A percentile compares a stretch with the other conserved stretches of the same genome.
Evolutionary conservation across 2,329 filamentous ascomycete species (phyloP).

Genomic region (Sarocladium strictum): DNA sequence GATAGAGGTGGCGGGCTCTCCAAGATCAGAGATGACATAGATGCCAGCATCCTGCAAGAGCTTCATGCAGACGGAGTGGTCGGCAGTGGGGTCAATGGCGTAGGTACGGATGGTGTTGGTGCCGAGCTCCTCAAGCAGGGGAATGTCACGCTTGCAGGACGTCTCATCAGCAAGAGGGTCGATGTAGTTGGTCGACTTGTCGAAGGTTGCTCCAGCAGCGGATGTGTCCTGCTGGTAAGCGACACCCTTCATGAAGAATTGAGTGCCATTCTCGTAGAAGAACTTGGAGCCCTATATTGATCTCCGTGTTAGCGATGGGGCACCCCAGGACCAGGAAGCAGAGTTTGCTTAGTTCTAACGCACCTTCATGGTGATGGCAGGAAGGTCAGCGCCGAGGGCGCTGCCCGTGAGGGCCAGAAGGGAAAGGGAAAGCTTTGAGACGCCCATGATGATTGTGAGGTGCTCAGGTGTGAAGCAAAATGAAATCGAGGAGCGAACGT

Average conservation of each 20-base stretch:
- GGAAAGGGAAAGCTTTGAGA: conserved; percentile 24
- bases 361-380: conserved; percentile 67
- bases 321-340: not conserved
- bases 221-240: conserved; percentile 85
- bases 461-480: not conserved
- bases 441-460: conserved; percentile 23
- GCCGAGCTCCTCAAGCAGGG: conserved; percentile 67
- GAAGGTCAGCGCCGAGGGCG: conserved; percentile 36
- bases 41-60: conserved; percentile 79
- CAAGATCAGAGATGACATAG: conserved; percentile 90
- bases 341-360: conserved; percentile 9
- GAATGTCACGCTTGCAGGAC: conserved; percentile 78
- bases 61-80: conserved; percentile 83
- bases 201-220: conserved; percentile 44
- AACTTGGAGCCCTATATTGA: conserved; percentile 66
- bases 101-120: conserved; percentile 97
- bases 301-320: conserved; percentile 1
- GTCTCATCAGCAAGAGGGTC: conserved; percentile 74
- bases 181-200: conserved; percentile 52
- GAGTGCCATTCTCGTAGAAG: conserved; percentile 71
- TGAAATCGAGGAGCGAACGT: not conserved
- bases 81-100: conserved; percentile 71
- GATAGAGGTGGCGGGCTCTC: conserved; percentile 76
- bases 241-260: conserved; percentile 80
- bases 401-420: conserved; percentile 36